These are phyloP conservation scores for Agrocybe chaxingu DNA, from an alignment of 768 basidiomycete species.

Conservation along the genomic window DNA sequence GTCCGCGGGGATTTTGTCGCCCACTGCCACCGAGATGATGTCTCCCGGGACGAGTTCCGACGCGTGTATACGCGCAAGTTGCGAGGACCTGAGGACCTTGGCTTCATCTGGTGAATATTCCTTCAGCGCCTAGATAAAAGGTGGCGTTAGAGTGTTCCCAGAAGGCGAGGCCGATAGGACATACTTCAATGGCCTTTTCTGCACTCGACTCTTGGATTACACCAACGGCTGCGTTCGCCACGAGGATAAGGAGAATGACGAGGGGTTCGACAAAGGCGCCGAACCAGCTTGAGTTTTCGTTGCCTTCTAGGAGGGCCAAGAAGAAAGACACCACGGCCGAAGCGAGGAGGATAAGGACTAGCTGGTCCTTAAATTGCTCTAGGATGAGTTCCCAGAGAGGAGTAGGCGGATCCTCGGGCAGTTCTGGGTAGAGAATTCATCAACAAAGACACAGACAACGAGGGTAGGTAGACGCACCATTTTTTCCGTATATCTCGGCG, in stretches of 20 bases:
- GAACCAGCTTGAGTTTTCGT: conserved; percentile 58
- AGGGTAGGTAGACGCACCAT: conserved; percentile 47
- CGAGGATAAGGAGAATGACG: conserved; percentile 92
- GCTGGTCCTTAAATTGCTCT: conserved; percentile 99
- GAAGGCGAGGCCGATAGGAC: conserved; percentile 25
- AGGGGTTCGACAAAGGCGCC: conserved; percentile 94
- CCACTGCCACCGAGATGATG: conserved; percentile 85
- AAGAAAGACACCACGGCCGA: conserved; percentile 94
- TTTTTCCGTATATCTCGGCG: conserved; percentile 79
- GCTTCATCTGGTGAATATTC: conserved; percentile 98
- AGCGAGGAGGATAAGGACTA: conserved; percentile 93
- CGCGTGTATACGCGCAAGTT: conserved; percentile 72
- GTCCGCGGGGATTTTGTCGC: conserved; percentile 95
- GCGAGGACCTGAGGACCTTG: conserved; percentile 77
- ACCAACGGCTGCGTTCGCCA: conserved; percentile 97
- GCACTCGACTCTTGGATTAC: conserved; percentile 97
- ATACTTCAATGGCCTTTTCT: conserved; percentile 94
- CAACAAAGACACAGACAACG: conserved; percentile 1
- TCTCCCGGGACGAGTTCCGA: conserved; percentile 93
- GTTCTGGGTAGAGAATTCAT: conserved; percentile 45
- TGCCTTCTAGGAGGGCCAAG: conserved; percentile 83
- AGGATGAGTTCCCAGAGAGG: conserved; percentile 92
- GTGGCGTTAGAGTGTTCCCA: conserved; percentile 1
- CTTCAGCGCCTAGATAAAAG: conserved; percentile 71
- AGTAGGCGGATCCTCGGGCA: conserved; percentile 90